Evolutionary conservation across 805 yeast species (phyloP).

Genomic region (Teunomyces kruisii): DNA sequence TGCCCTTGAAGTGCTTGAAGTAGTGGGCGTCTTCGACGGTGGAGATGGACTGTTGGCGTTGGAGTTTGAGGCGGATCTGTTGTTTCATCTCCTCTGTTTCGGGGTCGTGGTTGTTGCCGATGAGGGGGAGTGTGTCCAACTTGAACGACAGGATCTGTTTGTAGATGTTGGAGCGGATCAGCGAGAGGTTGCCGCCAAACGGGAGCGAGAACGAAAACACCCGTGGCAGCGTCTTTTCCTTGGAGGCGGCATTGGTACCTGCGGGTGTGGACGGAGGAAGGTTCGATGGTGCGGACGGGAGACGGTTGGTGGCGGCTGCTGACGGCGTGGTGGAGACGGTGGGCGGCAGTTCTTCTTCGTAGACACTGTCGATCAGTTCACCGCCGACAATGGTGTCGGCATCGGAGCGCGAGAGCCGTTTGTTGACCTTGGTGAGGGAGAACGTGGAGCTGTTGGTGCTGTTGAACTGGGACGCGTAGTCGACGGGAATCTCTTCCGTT

Average conservation of each 20-base stretch:
- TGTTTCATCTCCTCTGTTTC: slow-evolving; percentile 19
- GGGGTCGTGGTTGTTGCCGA: slow-evolving; percentile 12
- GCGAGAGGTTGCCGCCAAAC: slow-evolving; percentile 44
- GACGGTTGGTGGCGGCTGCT: too few relatives aligned
- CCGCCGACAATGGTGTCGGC: slow-evolving; percentile 57
- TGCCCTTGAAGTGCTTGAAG: slow-evolving; percentile 53
- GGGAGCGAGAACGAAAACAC: slow-evolving; percentile 61
- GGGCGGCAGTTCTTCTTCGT: neutral
- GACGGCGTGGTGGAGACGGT: neutral
- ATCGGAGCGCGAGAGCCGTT: slow-evolving; percentile 25
- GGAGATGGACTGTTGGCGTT: slow-evolving; percentile 55
- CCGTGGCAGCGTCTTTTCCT: slow-evolving; percentile 16
- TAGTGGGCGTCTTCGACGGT: slow-evolving; percentile 64
- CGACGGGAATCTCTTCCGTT: slow-evolving; percentile 9
- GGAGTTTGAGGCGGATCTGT: slow-evolving; percentile 40
- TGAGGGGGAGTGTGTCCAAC: slow-evolving; percentile 22
- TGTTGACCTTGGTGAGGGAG: neutral
- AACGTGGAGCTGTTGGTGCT: neutral
- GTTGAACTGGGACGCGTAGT: neutral
- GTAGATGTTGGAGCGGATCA: slow-evolving; percentile 25
- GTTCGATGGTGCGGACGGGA: too few relatives aligned
- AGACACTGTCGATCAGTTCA: slow-evolving; percentile 23
- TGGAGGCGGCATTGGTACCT: neutral
- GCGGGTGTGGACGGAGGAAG: neutral
- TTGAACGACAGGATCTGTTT: slow-evolving; percentile 23